Base-by-base conservation (phyloP, 306 rosid species). In the Quercus glauca region DNA sequence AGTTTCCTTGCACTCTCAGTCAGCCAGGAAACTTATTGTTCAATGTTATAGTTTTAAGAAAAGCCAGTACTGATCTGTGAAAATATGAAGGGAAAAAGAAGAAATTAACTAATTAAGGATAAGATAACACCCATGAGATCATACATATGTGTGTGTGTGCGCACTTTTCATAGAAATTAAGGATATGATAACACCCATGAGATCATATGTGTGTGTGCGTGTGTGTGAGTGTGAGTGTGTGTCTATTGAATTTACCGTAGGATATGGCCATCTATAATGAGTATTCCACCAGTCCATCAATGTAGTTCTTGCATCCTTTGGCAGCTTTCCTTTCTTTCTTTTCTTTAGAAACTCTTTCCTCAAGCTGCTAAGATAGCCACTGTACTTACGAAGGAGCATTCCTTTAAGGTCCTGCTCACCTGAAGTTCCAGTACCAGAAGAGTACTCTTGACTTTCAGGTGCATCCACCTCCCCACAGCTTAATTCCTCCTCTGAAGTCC, bases 221-320 rank as follows among this genome's bases (percentile, higher is more conserved):
- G 10, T 53, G 10, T n/a, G n/a, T n/a, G n/a, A n/a, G n/a, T n/a
- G n/a, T n/a, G n/a, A n/a, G n/a, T n/a, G n/a, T n/a, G n/a, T n/a
- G n/a, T n/a, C n/a, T 57, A 58, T 18, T 41, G 37, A 3, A 35
- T 28, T 82, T 88, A 93, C 98, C 88, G 94, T 89, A 52, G 98
- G 98, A 79, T 92, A 94, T 31, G 98, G 98, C 97, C 98, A 94
- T 77, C 90, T 85, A 77, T 82, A 84, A 61, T 94, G 98, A 10
- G 83, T 2, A 69, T 68, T 94, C 98, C 97, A 92, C 97, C 98
- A 94, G 14, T 89, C 80, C 69, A 89, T 57, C 3, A 94, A 72
- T 3, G 86, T 43, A 57, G 71, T 78, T 78, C 88, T 92, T 69
- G 98, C 97, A 76, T 88, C 93, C 78, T 87, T 94, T 35, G 98